Percentiles rank a stretch among this genome's conserved stretches.
phyloP scores from a whole-genome alignment of 345 rosid species.

The Acer yangbiense region DNA sequence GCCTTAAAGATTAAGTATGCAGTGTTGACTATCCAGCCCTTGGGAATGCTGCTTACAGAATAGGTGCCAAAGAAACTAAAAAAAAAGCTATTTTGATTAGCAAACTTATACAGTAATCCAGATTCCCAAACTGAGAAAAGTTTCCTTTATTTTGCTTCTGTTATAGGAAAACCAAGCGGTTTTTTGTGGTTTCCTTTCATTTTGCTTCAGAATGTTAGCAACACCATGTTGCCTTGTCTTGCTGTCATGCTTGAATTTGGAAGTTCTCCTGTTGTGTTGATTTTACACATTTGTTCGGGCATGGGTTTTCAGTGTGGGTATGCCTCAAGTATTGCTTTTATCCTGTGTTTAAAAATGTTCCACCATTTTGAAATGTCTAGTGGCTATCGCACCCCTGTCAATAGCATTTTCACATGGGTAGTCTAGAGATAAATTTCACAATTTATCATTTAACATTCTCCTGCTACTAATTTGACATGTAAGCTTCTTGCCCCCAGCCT shows the following conservation, averaged over 20 bases:
- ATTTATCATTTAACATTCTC: not conserved
- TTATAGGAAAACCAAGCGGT: not conserved
- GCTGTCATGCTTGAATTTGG: not conserved
- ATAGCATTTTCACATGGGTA: not conserved
- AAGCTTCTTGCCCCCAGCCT: not conserved
- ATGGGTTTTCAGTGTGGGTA: not conserved
- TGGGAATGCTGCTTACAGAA: not conserved
- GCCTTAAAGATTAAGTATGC: constrained; percentile 9
- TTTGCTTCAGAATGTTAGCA: not conserved
- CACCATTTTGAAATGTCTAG: not conserved
- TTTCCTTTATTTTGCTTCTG: not conserved
- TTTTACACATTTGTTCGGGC: constrained; percentile 1
- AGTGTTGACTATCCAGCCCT: not conserved
- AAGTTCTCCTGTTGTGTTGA: not conserved
- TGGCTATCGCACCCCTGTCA: not conserved
- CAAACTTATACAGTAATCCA: not conserved
- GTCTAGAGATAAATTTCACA: not conserved
- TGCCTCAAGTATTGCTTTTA: not conserved
- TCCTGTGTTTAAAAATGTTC: not conserved
- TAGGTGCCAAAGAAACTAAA: not conserved
- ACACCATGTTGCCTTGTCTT: constrained; percentile 7
- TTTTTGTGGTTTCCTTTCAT: not conserved
- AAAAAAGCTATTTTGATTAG: not conserved
- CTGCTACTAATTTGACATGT: not conserved
- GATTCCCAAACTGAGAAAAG: not conserved